Evolutionary conservation across 192 early-diverging fungal species (phyloP).

Genomic region (Oehlia diaphana): DNA sequence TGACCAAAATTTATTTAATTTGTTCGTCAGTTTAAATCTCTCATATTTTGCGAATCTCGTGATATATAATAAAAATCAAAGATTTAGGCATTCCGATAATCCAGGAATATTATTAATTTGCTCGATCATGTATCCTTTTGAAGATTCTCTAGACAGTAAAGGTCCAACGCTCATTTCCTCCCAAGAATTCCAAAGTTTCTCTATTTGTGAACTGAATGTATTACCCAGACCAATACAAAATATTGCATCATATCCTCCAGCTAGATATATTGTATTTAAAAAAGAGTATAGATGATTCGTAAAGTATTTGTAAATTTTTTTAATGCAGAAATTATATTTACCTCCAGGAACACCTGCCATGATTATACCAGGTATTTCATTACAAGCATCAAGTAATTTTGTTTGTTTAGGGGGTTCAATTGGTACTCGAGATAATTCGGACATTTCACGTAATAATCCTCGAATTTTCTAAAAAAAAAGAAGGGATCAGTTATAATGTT

Average conservation of each 20-base stretch:
- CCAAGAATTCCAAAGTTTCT: conserved; percentile 68
- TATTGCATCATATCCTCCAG: conserved; percentile 98
- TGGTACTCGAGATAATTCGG: conserved; percentile 69
- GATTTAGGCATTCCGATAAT: not conserved
- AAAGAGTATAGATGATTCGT: not conserved
- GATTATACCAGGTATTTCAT: conserved; percentile 76
- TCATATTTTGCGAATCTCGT: too few species aligned
- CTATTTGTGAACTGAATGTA: conserved; percentile 49
- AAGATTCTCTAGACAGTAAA: conserved; percentile 69
- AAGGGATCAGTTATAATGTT: conserved; percentile 25
- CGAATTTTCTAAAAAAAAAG: conserved; percentile 56
- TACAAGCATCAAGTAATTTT: conserved; percentile 78
- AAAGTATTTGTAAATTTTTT: not conserved
- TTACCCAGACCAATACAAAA: conserved; percentile 77
- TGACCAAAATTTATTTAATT: too few species aligned
- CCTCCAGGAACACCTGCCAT: conserved; percentile 95
- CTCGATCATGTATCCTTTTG: conserved; percentile 51
- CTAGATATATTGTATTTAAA: conserved; percentile 36
- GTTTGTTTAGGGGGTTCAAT: conserved; percentile 93
- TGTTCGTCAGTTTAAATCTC: too few species aligned
- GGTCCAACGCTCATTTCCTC: conserved; percentile 79
- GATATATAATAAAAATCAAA: not conserved
- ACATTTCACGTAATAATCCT: conserved; percentile 68
- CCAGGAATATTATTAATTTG: conserved; percentile 33
- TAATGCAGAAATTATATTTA: conserved; percentile 31